Conservation (phyloP, 2,329 filamentous ascomycete species). For the Hypoxylon rubiginosum region DNA sequence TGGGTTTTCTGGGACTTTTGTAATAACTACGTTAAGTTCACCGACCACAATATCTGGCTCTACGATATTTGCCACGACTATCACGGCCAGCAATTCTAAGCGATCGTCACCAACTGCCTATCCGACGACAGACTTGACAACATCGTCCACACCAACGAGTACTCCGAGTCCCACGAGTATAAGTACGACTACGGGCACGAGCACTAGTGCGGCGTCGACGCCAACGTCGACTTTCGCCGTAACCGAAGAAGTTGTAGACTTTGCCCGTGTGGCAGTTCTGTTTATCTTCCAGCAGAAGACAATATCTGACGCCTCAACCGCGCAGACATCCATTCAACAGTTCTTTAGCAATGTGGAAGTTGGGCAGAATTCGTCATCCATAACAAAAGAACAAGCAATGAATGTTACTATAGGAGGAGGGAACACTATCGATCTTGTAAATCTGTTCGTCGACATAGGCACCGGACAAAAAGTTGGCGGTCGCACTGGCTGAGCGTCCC, state of each 20-base stretch:
- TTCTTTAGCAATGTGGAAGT: slow-evolving; percentile 63
- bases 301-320: slow-evolving; percentile 64
- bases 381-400: slow-evolving; percentile 54
- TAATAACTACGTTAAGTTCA: slow-evolving; percentile 46
- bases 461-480: slow-evolving; percentile 43
- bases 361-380: slow-evolving; percentile 36
- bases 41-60: slow-evolving; percentile 45
- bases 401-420: slow-evolving; percentile 59
- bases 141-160: slow-evolving; percentile 44
- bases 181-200: slow-evolving; percentile 1
- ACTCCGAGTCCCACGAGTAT: slow-evolving; percentile 21
- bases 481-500: slow-evolving; percentile 28
- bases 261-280: slow-evolving; percentile 72
- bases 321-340: slow-evolving; percentile 67
- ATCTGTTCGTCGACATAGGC: slow-evolving; percentile 59
- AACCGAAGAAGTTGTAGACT: slow-evolving; percentile 71
- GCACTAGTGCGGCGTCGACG: slow-evolving; percentile 41
- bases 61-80: slow-evolving; percentile 52
- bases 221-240: slow-evolving; percentile 60
- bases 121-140: slow-evolving; percentile 42
- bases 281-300: slow-evolving; percentile 71
- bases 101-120: slow-evolving; percentile 42
- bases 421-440: slow-evolving; percentile 65
- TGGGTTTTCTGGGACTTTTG: slow-evolving; percentile 36
- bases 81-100: slow-evolving; percentile 39